Evolutionary conservation across 2,329 filamentous ascomycete genomes (phyloP).

Genomic region (Colletotrichum euphorbiae): DNA sequence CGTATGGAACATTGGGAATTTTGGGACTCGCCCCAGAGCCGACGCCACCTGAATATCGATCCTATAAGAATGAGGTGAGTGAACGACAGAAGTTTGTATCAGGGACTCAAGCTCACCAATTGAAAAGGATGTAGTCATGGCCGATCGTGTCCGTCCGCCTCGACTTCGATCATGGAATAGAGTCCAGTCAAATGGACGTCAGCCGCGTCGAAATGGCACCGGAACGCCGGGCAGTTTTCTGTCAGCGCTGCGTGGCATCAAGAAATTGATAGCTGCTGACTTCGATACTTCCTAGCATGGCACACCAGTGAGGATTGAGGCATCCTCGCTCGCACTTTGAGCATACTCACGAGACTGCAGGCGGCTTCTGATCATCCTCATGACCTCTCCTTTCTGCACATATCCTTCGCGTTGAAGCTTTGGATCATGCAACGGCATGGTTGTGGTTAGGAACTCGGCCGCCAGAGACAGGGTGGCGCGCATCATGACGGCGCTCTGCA

Average conservation of each 20-base stretch:
- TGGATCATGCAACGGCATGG: slow-evolving; percentile 32
- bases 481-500: slow-evolving; percentile 40
- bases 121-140: slow-evolving; percentile 41
- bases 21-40: slow-evolving; percentile 36
- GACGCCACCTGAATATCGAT: slow-evolving; percentile 40
- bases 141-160: slow-evolving; percentile 36
- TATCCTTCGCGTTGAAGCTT: slow-evolving; percentile 37
- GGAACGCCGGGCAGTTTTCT: slow-evolving; percentile 32
- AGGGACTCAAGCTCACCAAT: slow-evolving; percentile 30
- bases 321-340: slow-evolving; percentile 15
- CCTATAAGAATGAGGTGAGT: slow-evolving; percentile 24
- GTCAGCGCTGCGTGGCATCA: not conserved
- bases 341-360: slow-evolving; percentile 15
- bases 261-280: slow-evolving; percentile 6
- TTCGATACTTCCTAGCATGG: slow-evolving; percentile 38
- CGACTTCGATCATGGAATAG: slow-evolving; percentile 34
- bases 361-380: slow-evolving; percentile 34
- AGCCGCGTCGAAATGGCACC: slow-evolving; percentile 37
- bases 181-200: slow-evolving; percentile 38
- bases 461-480: slow-evolving; percentile 38
- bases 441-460: slow-evolving; percentile 35
- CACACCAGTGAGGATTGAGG: slow-evolving; percentile 33
- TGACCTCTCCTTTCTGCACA: slow-evolving; percentile 38
- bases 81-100: too few species aligned
- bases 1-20: slow-evolving; percentile 40